Percentiles rank a stretch among this genome's conserved stretches.
Conservation (phyloP, 495 filamentous ascomycete species). For the Penicillium crystallinum region DNA sequence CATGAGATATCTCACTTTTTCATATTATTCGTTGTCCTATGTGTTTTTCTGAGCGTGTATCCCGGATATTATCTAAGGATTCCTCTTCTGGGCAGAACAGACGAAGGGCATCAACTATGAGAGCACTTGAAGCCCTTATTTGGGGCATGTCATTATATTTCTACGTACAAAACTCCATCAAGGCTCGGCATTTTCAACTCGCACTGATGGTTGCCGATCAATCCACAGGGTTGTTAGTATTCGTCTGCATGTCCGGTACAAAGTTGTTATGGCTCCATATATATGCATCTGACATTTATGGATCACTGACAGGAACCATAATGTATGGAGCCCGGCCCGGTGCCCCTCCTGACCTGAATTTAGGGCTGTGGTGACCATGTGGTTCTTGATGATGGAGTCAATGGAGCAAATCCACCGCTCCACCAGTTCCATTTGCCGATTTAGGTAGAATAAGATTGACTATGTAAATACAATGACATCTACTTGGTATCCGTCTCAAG, state of each 20-base stretch:
- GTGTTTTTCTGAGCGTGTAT: not conserved
- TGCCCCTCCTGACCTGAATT: constrained; percentile 11
- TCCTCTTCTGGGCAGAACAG: not conserved
- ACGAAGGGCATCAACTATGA: not conserved
- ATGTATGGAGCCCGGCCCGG: constrained; percentile 9
- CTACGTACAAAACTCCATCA: no score
- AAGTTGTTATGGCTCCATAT: not conserved
- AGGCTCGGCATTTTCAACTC: no score
- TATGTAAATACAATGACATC: not conserved
- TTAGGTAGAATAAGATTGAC: not conserved
- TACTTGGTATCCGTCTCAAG: no score
- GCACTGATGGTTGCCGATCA: not conserved
- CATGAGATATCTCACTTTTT: not conserved
- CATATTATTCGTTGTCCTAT: not conserved
- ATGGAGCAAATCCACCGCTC: constrained; percentile 16
- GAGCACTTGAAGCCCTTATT: not conserved
- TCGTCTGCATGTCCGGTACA: not conserved
- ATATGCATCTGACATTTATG: constrained; percentile 4
- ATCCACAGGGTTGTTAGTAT: not conserved
- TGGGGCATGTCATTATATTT: no score
- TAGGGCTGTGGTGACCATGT: constrained; percentile 10
- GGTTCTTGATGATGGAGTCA: constrained; percentile 16
- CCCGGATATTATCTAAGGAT: not conserved
- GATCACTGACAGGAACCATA: not conserved
- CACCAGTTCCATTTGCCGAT: constrained; percentile 16